Conservation (phyloP, 164 flowering plant species). For the Chloranthus sessilifolius region DNA sequence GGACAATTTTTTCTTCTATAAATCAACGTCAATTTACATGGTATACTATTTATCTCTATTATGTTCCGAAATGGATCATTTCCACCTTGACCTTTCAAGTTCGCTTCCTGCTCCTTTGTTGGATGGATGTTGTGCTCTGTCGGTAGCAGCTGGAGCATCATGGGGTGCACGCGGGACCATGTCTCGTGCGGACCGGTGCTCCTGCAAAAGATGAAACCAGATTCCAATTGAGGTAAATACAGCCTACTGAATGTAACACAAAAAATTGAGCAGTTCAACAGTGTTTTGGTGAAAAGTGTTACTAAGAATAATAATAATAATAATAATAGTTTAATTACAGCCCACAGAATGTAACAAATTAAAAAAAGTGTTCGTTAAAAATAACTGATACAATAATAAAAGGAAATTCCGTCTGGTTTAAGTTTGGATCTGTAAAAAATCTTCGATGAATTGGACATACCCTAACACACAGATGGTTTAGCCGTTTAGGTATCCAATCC, state of each 20-base stretch:
- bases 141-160: conserved; percentile 7
- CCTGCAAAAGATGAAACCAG: conserved; percentile 32
- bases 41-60: too few species aligned
- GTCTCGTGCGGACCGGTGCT: conserved; percentile 33
- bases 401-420: too few species aligned
- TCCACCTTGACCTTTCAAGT: conserved; percentile 24
- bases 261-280: neutral
- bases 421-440: too few species aligned
- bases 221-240: neutral
- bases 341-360: too few species aligned
- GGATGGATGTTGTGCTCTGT: conserved; percentile 16
- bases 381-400: too few species aligned
- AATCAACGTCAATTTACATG: neutral
- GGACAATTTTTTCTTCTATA: conserved; percentile 5
- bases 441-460: too few species aligned
- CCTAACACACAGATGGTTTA: too few species aligned
- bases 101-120: conserved; percentile 20
- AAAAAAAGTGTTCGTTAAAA: too few species aligned
- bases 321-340: neutral
- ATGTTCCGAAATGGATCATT: too few species aligned
- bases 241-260: neutral
- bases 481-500: too few species aligned
- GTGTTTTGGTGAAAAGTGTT: neutral
- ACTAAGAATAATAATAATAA: neutral
- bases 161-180: conserved; percentile 18